phyloP scores from a whole-genome alignment of 2,329 filamentous ascomycete genomes.

The Cadophora sp. region DNA sequence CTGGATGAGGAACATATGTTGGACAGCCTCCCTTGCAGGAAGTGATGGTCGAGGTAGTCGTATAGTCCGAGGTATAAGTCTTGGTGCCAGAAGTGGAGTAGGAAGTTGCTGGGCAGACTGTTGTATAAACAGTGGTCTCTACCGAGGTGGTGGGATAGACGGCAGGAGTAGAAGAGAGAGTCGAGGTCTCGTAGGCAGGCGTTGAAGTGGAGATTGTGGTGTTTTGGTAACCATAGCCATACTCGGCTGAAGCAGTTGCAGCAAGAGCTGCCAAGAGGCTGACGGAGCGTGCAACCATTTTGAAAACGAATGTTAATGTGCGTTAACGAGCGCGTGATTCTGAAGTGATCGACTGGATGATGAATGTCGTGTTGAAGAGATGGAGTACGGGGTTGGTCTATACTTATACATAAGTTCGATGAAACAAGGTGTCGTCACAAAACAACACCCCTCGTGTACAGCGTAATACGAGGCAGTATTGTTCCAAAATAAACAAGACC shows the following conservation, averaged over 20 bases:
- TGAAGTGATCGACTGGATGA: background rate
- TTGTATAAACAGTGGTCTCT: background rate
- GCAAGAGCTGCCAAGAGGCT: background rate
- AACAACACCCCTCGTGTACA: background rate
- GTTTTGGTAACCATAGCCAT: background rate
- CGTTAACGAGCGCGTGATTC: background rate
- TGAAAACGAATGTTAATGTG: background rate
- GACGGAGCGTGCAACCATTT: background rate
- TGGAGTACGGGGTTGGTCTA: background rate
- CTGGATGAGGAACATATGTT: too few species aligned
- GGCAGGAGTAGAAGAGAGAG: background rate
- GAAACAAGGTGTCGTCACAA: background rate
- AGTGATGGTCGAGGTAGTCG: background rate
- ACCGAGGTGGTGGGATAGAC: background rate
- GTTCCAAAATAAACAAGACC: background rate
- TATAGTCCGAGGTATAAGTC: background rate
- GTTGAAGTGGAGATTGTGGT: background rate
- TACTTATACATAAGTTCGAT: background rate
- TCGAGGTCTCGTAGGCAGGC: background rate
- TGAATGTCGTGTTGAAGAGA: background rate
- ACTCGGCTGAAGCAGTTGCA: background rate
- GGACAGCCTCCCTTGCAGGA: background rate
- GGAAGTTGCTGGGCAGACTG: background rate
- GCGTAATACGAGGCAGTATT: background rate
- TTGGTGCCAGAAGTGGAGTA: background rate